Percentiles rank a stretch among this genome's conserved stretches.
phyloP scores from a whole-genome alignment of 2,329 filamentous ascomycete genomes.

The Neocucurbitaria cava region DNA sequence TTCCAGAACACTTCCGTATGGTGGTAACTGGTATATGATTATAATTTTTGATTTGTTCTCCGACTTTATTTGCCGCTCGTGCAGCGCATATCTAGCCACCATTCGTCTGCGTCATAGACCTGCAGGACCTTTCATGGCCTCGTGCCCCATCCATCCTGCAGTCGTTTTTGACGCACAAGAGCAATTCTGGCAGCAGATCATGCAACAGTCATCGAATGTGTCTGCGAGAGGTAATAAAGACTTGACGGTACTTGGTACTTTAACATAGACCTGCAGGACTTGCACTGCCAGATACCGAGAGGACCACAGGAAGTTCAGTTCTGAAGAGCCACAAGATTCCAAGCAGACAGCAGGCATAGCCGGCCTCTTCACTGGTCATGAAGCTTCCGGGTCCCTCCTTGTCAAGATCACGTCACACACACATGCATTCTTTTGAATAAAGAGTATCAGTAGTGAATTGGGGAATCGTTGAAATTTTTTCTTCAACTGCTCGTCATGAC shows the following conservation, averaged over 20 bases:
- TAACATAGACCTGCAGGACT: too few species aligned
- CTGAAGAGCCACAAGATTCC: background rate
- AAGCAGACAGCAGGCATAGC: background rate
- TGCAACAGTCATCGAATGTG: background rate
- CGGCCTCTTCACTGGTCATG: too few species aligned
- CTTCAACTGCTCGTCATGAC: constrained; percentile 40
- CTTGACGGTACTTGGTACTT: too few species aligned
- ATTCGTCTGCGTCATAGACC: constrained; percentile 38
- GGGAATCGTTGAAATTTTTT: constrained; percentile 50
- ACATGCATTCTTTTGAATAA: background rate
- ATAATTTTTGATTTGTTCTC: background rate
- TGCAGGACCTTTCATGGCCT: constrained; percentile 16
- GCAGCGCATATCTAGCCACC: constrained; percentile 18
- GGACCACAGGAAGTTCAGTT: too few species aligned
- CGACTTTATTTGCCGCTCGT: constrained; percentile 22
- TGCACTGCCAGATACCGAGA: too few species aligned
- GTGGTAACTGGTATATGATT: background rate
- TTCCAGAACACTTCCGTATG: background rate
- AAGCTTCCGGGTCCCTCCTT: too few species aligned
- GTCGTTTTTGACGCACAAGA: background rate
- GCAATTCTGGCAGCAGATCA: background rate
- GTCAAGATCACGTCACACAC: background rate
- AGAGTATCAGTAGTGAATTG: constrained; percentile 29
- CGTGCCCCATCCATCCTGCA: background rate
- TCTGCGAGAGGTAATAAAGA: background rate